Conservation (phyloP, 2,329 filamentous ascomycete genomes). For the Colletotrichum higginsianum region DNA sequence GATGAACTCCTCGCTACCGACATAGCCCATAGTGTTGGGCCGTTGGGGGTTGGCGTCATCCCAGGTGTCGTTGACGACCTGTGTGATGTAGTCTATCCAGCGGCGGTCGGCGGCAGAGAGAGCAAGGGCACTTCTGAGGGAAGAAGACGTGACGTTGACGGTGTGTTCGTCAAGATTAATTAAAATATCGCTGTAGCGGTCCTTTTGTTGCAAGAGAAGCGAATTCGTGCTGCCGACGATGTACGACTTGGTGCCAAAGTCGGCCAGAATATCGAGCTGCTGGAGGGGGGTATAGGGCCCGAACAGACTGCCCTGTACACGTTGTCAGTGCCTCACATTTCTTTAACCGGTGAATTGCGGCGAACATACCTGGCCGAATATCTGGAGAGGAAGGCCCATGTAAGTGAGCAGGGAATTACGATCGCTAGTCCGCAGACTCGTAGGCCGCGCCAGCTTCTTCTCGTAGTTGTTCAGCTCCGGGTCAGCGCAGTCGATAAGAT, state of each 20-base stretch:
- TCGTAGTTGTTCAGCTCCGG: constrained; percentile 92
- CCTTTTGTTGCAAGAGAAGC: constrained; percentile 91
- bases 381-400: constrained; percentile 94
- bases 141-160: constrained; percentile 86
- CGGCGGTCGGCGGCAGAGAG: constrained; percentile 90
- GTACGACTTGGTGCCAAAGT: constrained; percentile 96
- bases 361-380: constrained; percentile 85
- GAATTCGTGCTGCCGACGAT: constrained; percentile 98
- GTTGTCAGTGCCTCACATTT: constrained; percentile 39
- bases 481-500: constrained; percentile 94
- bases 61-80: constrained; percentile 96
- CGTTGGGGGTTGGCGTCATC: constrained; percentile 89
- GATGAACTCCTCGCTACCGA: constrained; percentile 97
- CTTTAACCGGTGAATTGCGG: not conserved
- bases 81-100: constrained; percentile 97
- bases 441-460: constrained; percentile 80
- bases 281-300: constrained; percentile 97
- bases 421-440: constrained; percentile 92
- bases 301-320: constrained; percentile 84
- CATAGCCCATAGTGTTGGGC: constrained; percentile 95
- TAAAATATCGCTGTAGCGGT: constrained; percentile 95
- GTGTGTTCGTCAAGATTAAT: constrained; percentile 95
- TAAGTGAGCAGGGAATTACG: constrained; percentile 90
- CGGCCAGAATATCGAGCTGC: constrained; percentile 93
- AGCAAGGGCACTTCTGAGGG: constrained; percentile 80